A percentile compares a stretch with the other conserved stretches of the same genome.
phyloP scores from a whole-genome alignment of 495 filamentous ascomycete genomes.

The Jackrogersella minutella region DNA sequence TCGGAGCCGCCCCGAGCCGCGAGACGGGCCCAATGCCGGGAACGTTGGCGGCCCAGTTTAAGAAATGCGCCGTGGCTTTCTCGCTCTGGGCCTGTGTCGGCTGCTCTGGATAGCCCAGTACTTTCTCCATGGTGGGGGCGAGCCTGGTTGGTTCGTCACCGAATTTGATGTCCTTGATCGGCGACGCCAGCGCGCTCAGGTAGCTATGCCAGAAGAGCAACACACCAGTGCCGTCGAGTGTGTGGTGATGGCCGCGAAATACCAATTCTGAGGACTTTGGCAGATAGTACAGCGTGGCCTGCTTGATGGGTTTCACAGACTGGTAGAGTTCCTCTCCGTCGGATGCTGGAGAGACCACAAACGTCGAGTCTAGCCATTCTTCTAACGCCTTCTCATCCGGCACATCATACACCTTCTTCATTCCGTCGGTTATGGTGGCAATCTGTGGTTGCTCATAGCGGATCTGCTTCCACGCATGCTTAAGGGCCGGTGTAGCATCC shows the following conservation, averaged over 20 bases:
- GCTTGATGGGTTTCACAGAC: slow-evolving; percentile 23
- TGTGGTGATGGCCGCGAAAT: slow-evolving; percentile 29
- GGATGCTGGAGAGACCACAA: slow-evolving; percentile 36
- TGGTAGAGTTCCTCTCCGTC: slow-evolving; percentile 33
- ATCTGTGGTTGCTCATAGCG: slow-evolving; percentile 43
- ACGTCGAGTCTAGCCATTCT: slow-evolving; percentile 39
- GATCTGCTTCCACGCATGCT: slow-evolving; percentile 41
- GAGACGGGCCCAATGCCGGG: slow-evolving; percentile 33
- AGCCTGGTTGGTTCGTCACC: slow-evolving; percentile 32
- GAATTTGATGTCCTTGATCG: slow-evolving; percentile 18
- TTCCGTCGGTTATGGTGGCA: slow-evolving; percentile 33
- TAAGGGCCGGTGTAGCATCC: slow-evolving; percentile 28
- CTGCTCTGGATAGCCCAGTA: slow-evolving; percentile 22
- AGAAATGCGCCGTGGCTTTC: slow-evolving; percentile 19
- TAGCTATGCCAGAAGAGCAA: slow-evolving; percentile 32
- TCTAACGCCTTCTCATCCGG: slow-evolving; percentile 33
- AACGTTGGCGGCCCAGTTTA: slow-evolving; percentile 24
- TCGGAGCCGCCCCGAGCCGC: slow-evolving; percentile 14
- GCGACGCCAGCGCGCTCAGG: slow-evolving; percentile 14
- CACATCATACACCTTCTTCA: slow-evolving; percentile 40
- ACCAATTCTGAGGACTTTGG: slow-evolving; percentile 40
- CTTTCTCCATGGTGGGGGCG: slow-evolving; percentile 18
- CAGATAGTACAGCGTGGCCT: slow-evolving; percentile 42
- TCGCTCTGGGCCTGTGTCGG: slow-evolving; percentile 22
- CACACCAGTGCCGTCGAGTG: slow-evolving; percentile 21